Evolutionary conservation across 805 yeast species (phyloP), one percentile per base, ranked within the genome.

Genomic region (Schwanniomyces vanrijiae): DNA sequence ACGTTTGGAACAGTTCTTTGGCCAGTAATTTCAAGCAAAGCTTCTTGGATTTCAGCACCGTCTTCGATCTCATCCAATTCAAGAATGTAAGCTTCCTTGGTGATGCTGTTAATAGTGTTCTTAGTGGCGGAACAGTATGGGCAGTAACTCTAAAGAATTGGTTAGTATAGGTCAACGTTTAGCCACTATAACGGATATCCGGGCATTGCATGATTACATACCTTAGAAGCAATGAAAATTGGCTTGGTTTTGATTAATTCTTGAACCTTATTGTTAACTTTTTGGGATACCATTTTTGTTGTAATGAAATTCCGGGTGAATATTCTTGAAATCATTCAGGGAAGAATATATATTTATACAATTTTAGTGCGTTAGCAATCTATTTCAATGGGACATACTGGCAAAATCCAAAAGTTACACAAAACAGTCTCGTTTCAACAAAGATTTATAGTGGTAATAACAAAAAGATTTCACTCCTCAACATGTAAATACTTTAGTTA

Each of bases 1-100:
- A 92, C 80, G 66, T 87, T 90, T 52, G 99, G 99, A 52, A 92
- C 98, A 34, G 97, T 90, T 56, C 83, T 80, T 77, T 92, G 98
- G 50, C 96, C 94, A 34, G 96, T 88, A 50, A 90, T 68, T 63
- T 86, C 82, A 44, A 64, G 66, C 50, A 92, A 76, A 55, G 95
- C 95, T 42, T 73, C 84, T 73, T 91, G 97, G 56, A 90, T 81
- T 26, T 84, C 91, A 41, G 73, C 69, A 48, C 97, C 97, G 50
- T 90, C 91, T n/a, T 69, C 77, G 48, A 72, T 55, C 48, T 58
- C 62, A 55, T 82, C 84, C 54, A 82, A 73, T 61, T 82, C 86
- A 28, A 82, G 49, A 28, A 81, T 63, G 50, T 72, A 76, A n/a
- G 83, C 82, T 37, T 80, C 77, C 52, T 62, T 57, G 47, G 71